A percentile compares a stretch with the other conserved stretches of the same genome.
These are phyloP conservation scores for Cyberlindnera misumaiensis DNA, from an alignment of 805 yeast genomes.

Conservation along the genomic window DNA sequence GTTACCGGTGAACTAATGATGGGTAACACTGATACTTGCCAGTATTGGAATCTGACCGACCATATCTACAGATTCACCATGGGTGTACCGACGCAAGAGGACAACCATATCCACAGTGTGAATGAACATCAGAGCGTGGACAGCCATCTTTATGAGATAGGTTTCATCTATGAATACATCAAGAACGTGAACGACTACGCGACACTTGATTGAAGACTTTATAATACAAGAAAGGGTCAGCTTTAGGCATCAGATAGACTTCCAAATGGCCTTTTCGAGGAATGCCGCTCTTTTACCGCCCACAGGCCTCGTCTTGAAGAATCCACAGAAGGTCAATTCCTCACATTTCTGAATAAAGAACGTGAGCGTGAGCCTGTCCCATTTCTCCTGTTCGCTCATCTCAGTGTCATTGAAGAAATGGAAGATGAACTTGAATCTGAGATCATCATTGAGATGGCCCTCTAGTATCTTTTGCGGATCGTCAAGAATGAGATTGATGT, in stretches of 20 bases:
- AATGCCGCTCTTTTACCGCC: conserved; percentile 52
- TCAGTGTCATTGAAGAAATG: conserved; percentile 24
- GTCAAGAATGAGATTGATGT: conserved; percentile 19
- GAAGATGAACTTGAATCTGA: conserved; percentile 23
- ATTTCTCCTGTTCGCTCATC: conserved; percentile 31
- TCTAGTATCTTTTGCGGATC: conserved; percentile 14
- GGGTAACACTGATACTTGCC: conserved; percentile 66
- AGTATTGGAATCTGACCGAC: conserved; percentile 54
- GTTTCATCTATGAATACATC: conserved; percentile 43
- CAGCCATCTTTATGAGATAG: conserved; percentile 46
- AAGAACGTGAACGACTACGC: conserved; percentile 32
- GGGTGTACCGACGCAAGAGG: conserved; percentile 16
- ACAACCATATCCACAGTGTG: conserved; percentile 43
- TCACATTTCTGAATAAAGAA: conserved; percentile 72
- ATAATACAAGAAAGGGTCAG: not conserved
- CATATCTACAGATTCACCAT: conserved; percentile 48
- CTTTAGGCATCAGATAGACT: conserved; percentile 37
- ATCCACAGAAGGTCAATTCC: conserved; percentile 65
- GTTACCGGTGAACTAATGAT: conserved; percentile 56
- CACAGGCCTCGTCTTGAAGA: conserved; percentile 39
- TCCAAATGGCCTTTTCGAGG: conserved; percentile 69
- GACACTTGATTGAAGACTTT: not conserved
- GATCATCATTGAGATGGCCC: conserved; percentile 18
- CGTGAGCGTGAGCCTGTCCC: conserved; percentile 60
- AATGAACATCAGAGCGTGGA: conserved; percentile 46